These are phyloP conservation scores for Saccharomycopsis schoenii DNA, from an alignment of 805 yeast genomes.

Conservation along the genomic window DNA sequence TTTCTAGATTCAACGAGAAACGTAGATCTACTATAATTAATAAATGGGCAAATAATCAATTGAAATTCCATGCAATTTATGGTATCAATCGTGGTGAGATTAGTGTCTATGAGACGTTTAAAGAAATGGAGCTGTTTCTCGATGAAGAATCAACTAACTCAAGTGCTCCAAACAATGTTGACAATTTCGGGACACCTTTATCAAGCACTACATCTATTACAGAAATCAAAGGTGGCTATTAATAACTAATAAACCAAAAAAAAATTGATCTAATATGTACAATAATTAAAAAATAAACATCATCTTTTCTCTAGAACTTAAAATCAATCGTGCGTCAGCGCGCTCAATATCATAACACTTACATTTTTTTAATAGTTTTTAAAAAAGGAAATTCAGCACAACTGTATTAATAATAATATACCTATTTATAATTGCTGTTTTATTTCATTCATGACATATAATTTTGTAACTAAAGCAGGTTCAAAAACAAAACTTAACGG, in stretches of 20 bases:
- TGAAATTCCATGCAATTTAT: slow-evolving; percentile 34
- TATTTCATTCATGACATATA: slow-evolving; percentile 1
- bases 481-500: slow-evolving; percentile 48
- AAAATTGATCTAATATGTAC: neutral
- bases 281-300: neutral
- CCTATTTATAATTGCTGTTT: neutral
- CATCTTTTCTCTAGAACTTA: too few species aligned
- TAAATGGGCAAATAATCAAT: slow-evolving; percentile 41
- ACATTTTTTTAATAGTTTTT: neutral
- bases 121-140: slow-evolving; percentile 36
- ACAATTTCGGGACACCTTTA: slow-evolving; percentile 1
- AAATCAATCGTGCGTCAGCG: too few species aligned
- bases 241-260: neutral
- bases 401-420: slow-evolving; percentile 1
- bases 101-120: slow-evolving; percentile 46
- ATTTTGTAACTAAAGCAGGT: slow-evolving; percentile 1
- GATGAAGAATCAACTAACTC: neutral
- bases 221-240: neutral
- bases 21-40: slow-evolving; percentile 63
- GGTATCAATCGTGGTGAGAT: slow-evolving; percentile 63
- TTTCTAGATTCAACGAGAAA: slow-evolving; percentile 62
- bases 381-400: neutral
- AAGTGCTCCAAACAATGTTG: neutral
- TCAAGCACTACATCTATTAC: neutral
- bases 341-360: neutral